A percentile compares a stretch with the other conserved stretches of the same genome.
Evolutionary conservation across 2,329 filamentous ascomycete genomes (phyloP).

Genomic region (Ascochyta rabiei): DNA sequence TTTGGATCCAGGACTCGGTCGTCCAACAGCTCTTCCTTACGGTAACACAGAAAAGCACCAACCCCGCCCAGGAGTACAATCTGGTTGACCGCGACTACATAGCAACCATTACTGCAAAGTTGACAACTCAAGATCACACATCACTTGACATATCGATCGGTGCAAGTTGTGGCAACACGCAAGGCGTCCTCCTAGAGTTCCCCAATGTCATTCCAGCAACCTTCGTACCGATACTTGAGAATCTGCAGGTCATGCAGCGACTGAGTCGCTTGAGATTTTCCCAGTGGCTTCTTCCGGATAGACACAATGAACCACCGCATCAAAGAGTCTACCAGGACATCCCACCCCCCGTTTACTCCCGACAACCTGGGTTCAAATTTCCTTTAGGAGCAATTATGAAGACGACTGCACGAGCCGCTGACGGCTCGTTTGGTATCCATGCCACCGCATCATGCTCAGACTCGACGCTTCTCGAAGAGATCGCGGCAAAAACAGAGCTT

Average conservation of each 20-base stretch:
- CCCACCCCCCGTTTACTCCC: slow-evolving; percentile 36
- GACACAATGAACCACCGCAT: background rate
- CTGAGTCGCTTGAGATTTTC: slow-evolving; percentile 33
- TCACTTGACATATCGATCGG: slow-evolving; percentile 21
- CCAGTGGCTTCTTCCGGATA: slow-evolving; percentile 36
- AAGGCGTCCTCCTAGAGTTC: slow-evolving; percentile 36
- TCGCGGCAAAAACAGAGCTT: slow-evolving; percentile 44
- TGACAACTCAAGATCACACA: slow-evolving; percentile 22
- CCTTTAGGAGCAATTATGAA: slow-evolving; percentile 24
- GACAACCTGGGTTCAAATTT: slow-evolving; percentile 27
- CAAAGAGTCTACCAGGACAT: slow-evolving; percentile 18
- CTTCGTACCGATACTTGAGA: slow-evolving; percentile 38
- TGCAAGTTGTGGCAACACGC: slow-evolving; percentile 12
- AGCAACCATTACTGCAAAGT: slow-evolving; percentile 22
- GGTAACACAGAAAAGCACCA: slow-evolving; percentile 20
- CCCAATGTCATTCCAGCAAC: slow-evolving; percentile 37
- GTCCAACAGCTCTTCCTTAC: slow-evolving; percentile 38
- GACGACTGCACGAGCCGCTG: background rate
- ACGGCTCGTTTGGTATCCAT: slow-evolving; percentile 11
- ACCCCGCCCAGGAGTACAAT: slow-evolving; percentile 12
- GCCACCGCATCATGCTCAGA: slow-evolving; percentile 25
- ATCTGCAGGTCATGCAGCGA: slow-evolving; percentile 33
- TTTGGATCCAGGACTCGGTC: slow-evolving; percentile 15
- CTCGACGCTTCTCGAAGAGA: slow-evolving; percentile 15
- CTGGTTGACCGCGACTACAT: slow-evolving; percentile 11